A percentile compares a stretch with the other conserved stretches of the same genome.
Evolutionary conservation across 495 filamentous ascomycete species (phyloP).

Genomic region (Penicillium daleae): DNA sequence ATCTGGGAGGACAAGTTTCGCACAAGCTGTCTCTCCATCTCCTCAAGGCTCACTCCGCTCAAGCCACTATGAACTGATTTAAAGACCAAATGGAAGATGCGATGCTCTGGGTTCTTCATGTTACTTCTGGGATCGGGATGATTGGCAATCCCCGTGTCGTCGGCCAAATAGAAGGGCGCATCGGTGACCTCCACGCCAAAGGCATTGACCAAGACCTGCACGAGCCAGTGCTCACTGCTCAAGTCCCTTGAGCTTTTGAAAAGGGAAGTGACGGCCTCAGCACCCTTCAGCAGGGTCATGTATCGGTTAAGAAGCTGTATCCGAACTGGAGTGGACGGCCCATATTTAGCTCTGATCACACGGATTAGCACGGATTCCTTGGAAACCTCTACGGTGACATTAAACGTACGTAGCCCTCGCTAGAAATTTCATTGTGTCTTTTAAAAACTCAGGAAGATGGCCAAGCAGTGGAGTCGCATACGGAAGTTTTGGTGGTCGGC

Average conservation of each 20-base stretch:
- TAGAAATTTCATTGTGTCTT: background rate
- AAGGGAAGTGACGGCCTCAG: conserved; percentile 3
- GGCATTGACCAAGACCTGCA: conserved; percentile 12
- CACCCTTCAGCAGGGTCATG: background rate
- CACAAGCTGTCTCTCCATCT: conserved; percentile 11
- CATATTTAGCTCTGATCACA: background rate
- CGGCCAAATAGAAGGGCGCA: conserved; percentile 8
- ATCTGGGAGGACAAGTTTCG: conserved; percentile 6
- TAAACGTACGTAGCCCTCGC: background rate
- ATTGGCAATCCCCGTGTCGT: background rate
- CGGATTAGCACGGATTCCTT: background rate
- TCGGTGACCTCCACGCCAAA: conserved; percentile 9
- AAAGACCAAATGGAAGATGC: conserved; percentile 1
- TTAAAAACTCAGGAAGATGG: conserved; percentile 7
- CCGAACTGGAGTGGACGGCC: background rate
- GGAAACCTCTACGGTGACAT: background rate
- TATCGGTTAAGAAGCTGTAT: background rate
- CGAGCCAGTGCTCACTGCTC: conserved; percentile 10
- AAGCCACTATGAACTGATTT: conserved; percentile 9
- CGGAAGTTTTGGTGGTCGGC: conserved; percentile 9
- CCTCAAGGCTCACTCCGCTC: conserved; percentile 8
- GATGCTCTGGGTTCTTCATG: background rate
- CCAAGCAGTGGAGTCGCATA: conserved; percentile 7
- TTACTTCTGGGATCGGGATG: background rate
- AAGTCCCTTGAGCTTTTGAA: conserved; percentile 7